Percentiles rank a stretch among this genome's conserved stretches.
phyloP scores from a whole-genome alignment of 2,329 filamentous ascomycete species.

The Sclerotinia nivalis region DNA sequence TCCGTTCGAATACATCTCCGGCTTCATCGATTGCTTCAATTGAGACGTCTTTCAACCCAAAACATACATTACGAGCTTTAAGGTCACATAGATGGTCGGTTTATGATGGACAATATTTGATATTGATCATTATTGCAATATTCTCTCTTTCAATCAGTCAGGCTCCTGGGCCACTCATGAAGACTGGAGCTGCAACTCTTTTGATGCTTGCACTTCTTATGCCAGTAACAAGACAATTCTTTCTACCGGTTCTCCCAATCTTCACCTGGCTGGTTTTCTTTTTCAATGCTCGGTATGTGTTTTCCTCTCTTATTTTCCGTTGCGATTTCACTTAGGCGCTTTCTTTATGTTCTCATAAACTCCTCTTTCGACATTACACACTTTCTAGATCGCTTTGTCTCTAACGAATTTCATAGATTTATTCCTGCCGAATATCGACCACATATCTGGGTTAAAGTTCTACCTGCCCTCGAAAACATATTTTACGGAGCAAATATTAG shows the following conservation, averaged over 20 bases:
- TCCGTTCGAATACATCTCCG: slow-evolving; percentile 65
- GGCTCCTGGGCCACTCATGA: slow-evolving; percentile 72
- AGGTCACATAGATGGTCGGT: slow-evolving; percentile 77
- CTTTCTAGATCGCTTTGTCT: slow-evolving; percentile 12
- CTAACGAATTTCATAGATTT: slow-evolving; percentile 59
- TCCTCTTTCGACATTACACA: slow-evolving; percentile 20
- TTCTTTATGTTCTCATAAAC: slow-evolving; percentile 23
- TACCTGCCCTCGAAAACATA: slow-evolving; percentile 93
- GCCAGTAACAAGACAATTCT: slow-evolving; percentile 86
- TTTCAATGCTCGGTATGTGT: slow-evolving; percentile 69
- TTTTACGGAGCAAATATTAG: slow-evolving; percentile 94
- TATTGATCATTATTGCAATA: slow-evolving; percentile 71
- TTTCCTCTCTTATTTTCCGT: background rate
- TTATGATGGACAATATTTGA: slow-evolving; percentile 82
- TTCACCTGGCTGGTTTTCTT: slow-evolving; percentile 88
- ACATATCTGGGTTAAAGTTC: slow-evolving; percentile 91
- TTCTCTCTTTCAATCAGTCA: slow-evolving; percentile 85
- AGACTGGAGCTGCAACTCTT: slow-evolving; percentile 68
- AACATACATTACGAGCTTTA: slow-evolving; percentile 74
- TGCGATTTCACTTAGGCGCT: slow-evolving; percentile 8
- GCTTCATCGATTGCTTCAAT: slow-evolving; percentile 73
- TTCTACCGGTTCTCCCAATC: slow-evolving; percentile 82
- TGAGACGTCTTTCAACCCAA: slow-evolving; percentile 78
- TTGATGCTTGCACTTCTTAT: slow-evolving; percentile 72
- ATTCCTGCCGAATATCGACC: slow-evolving; percentile 86